These are phyloP conservation scores for Aspergillus brunneoviolaceus DNA, from an alignment of 2,329 filamentous ascomycete species.

Conservation along the genomic window DNA sequence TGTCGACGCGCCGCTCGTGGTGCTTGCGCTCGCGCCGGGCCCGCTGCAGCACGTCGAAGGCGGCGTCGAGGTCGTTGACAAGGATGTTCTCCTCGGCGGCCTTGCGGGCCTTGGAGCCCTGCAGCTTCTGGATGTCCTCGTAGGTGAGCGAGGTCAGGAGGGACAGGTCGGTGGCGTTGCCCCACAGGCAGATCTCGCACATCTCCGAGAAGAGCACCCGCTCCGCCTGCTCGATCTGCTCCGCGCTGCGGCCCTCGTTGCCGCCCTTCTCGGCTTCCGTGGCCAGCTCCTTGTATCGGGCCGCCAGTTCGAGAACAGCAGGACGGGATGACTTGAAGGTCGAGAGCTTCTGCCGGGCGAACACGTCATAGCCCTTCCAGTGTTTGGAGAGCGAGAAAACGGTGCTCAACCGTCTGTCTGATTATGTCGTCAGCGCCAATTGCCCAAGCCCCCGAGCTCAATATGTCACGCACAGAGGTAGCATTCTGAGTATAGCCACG, in stretches of 20 bases:
- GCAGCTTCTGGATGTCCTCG: conserved; percentile 94
- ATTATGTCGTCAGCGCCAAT: conserved; percentile 23
- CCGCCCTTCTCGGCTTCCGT: conserved; percentile 61
- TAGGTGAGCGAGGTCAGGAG: conserved; percentile 87
- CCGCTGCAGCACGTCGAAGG: conserved; percentile 67
- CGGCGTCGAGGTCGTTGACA: conserved; percentile 74
- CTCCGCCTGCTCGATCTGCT: conserved; percentile 65
- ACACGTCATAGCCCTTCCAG: conserved; percentile 91
- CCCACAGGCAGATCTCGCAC: conserved; percentile 96
- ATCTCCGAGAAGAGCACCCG: conserved; percentile 83
- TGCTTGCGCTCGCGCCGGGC: conserved; percentile 63
- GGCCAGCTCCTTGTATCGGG: conserved; percentile 73
- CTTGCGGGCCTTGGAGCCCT: conserved; percentile 84
- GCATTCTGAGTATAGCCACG: conserved; percentile 92
- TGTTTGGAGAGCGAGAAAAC: conserved; percentile 73
- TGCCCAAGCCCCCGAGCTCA: background rate
- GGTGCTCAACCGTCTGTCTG: conserved; percentile 71
- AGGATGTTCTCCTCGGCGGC: conserved; percentile 88
- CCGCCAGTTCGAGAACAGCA: conserved; percentile 77
- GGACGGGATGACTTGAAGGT: conserved; percentile 90
- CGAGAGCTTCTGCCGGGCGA: conserved; percentile 82
- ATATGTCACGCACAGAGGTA: conserved; percentile 64
- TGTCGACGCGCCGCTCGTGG: conserved; percentile 75
- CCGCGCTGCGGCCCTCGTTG: conserved; percentile 34
- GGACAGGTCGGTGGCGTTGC: conserved; percentile 91